Evolutionary conservation across 768 basidiomycete genomes (phyloP), one percentile per base, ranked within the genome.

Genomic region (Exsudoporus frostii): DNA sequence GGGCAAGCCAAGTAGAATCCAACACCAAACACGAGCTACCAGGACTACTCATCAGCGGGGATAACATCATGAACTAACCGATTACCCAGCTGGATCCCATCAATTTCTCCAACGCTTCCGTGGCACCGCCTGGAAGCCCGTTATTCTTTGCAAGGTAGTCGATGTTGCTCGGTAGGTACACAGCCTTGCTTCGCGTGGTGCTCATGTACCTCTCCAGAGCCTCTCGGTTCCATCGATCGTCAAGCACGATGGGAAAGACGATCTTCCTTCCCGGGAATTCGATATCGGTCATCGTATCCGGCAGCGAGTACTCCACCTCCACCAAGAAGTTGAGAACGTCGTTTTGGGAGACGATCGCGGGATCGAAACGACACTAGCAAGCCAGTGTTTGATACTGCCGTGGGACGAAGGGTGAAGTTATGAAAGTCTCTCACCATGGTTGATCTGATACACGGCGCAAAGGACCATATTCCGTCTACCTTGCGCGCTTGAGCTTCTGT

Each of bases 151-250:
- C 83, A 2, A 88, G 74, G 59, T 87, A 87, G 36, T 84, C 80
- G 33, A 86, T 69, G 57, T 89, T 88, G 63, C 80, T 83, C 0
- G 85, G 86, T 0, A 89, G 69, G 65, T 88, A 89, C 1, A 80
- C 81, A 0, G 85, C 85, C 45, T 76, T 76, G 43, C 77, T 73
- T 10, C 86, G 72, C 0, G 72, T 79, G 0, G 79, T 76, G 7
- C 65, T 68, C 78, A 80, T 83, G 63, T 89, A 86, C 20, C 79
- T 73, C 40, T 76, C 64, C 25, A 86, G 69, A 5, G 84, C 83
- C 11, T 81, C 81, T 9, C 71, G 71, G 53, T 65, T 78, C 78
- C 83, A 81, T 6, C 71, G 73, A 59, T 88, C 86, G 56, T 86
- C 77, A 27, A 86, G 73, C 2, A 78, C 79, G 27, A 88, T 79